These are phyloP conservation scores for Leptosphaerulina australis DNA, from an alignment of 2,329 filamentous ascomycete species.

Conservation along the genomic window DNA sequence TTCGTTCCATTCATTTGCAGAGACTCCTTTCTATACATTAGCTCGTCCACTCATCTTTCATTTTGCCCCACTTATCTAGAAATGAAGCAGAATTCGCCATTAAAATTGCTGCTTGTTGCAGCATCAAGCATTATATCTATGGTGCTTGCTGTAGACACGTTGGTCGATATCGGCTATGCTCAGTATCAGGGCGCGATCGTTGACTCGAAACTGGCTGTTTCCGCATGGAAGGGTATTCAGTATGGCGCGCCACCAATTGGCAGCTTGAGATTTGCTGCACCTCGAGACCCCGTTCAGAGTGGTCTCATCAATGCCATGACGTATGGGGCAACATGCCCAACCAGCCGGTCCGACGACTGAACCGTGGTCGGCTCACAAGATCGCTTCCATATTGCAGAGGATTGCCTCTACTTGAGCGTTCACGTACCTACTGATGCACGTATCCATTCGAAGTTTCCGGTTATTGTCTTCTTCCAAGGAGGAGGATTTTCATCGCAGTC, in stretches of 20 bases:
- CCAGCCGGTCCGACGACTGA: slow-evolving; percentile 30
- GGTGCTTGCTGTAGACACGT: slow-evolving; percentile 39
- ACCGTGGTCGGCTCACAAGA: slow-evolving; percentile 18
- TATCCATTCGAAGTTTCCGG: slow-evolving; percentile 62
- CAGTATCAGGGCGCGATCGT: slow-evolving; percentile 65
- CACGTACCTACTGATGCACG: slow-evolving; percentile 64
- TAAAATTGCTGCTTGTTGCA: not conserved
- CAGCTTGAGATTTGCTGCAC: slow-evolving; percentile 68
- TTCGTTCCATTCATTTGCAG: no score
- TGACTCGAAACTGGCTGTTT: slow-evolving; percentile 58
- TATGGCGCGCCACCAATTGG: slow-evolving; percentile 74
- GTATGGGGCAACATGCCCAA: slow-evolving; percentile 48
- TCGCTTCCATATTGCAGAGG: slow-evolving; percentile 56
- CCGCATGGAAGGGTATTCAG: slow-evolving; percentile 74
- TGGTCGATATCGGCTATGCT: slow-evolving; percentile 68
- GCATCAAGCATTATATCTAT: slow-evolving; percentile 7
- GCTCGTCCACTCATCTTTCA: no score
- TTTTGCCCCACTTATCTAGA: not conserved
- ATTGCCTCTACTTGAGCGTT: slow-evolving; percentile 72
- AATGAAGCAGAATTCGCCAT: not conserved
- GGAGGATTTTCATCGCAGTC: slow-evolving; percentile 56
- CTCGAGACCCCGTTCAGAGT: slow-evolving; percentile 50
- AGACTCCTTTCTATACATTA: no score
- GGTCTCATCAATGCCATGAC: slow-evolving; percentile 23
- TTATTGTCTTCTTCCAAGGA: slow-evolving; percentile 64